These are phyloP conservation scores for Guyanaporus albipodus DNA, from an alignment of 768 basidiomycete genomes.

Conservation along the genomic window DNA sequence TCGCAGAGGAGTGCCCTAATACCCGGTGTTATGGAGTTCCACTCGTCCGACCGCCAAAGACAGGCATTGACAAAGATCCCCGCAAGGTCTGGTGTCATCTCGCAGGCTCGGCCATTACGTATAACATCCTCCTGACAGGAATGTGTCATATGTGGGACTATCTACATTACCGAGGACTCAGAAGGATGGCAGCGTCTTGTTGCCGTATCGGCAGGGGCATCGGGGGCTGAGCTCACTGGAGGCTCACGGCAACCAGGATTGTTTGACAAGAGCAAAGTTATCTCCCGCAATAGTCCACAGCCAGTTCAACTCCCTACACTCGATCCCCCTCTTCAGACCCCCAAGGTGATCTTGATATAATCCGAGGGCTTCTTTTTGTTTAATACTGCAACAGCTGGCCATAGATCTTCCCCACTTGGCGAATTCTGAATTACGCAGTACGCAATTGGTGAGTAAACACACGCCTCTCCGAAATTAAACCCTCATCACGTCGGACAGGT, in stretches of 20 bases:
- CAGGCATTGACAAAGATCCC: conserved; percentile 55
- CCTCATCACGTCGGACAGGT: conserved; percentile 16
- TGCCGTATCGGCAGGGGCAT: conserved; percentile 18
- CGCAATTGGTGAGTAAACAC: conserved; percentile 15
- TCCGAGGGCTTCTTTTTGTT: neutral
- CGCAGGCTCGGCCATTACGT: neutral
- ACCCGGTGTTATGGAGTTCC: conserved; percentile 71
- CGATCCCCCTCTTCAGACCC: conserved; percentile 27
- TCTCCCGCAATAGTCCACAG: conserved; percentile 24
- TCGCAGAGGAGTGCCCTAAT: conserved; percentile 81
- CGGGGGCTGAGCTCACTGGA: conserved; percentile 1
- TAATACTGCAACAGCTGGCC: conserved; percentile 19
- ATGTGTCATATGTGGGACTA: conserved; percentile 70
- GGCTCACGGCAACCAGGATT: conserved; percentile 4
- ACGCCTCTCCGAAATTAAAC: neutral
- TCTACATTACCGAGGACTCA: conserved; percentile 56
- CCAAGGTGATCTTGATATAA: conserved; percentile 21
- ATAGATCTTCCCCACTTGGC: conserved; percentile 15
- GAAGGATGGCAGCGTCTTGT: conserved; percentile 47
- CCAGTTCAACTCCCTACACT: conserved; percentile 33
- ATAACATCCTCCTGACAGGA: conserved; percentile 43
- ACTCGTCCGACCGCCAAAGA: conserved; percentile 74
- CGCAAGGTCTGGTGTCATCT: conserved; percentile 48
- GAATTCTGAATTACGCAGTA: conserved; percentile 13
- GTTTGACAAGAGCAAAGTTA: conserved; percentile 9